A percentile compares a stretch with the other conserved stretches of the same genome.
phyloP scores from a whole-genome alignment of 805 yeast species.

The Cyberlindnera xylosilytica region DNA sequence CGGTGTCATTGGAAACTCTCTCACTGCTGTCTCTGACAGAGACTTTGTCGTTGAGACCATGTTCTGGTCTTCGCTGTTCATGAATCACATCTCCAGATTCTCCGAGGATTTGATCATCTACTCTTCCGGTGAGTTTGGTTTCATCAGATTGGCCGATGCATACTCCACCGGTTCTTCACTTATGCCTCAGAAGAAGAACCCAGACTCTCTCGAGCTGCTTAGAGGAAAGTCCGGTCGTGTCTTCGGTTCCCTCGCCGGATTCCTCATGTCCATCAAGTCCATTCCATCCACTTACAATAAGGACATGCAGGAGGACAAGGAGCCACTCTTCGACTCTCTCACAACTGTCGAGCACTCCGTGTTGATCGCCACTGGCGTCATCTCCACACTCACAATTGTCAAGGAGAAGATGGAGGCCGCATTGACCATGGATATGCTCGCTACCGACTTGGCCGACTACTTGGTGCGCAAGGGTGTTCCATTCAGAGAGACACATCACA shows the following conservation, averaged over 20 bases:
- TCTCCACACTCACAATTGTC: constrained; percentile 78
- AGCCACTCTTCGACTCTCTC: constrained; percentile 91
- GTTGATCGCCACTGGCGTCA: constrained; percentile 92
- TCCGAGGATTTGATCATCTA: constrained; percentile 93
- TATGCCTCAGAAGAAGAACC: constrained; percentile 99
- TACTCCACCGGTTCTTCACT: constrained; percentile 97
- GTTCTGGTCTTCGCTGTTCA: constrained; percentile 93
- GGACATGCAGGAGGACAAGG: constrained; percentile 99
- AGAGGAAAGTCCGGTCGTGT: constrained; percentile 98
- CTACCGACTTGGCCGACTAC: constrained; percentile 97
- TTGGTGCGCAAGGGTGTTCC: constrained; percentile 98
- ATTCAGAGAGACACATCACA: constrained; percentile 98
- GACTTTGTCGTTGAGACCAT: constrained; percentile 94
- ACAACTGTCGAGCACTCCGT: constrained; percentile 91
- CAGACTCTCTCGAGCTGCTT: constrained; percentile 90
- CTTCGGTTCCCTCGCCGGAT: constrained; percentile 92
- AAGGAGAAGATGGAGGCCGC: constrained; percentile 79
- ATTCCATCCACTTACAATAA: constrained; percentile 97
- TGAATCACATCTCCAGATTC: constrained; percentile 93
- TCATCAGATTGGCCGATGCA: constrained; percentile 90
- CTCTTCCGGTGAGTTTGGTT: constrained; percentile 97
- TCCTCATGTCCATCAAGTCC: constrained; percentile 94
- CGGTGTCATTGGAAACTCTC: constrained; percentile 90
- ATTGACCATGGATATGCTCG: constrained; percentile 97
- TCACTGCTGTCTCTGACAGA: constrained; percentile 96